Evolutionary conservation across 495 filamentous ascomycete genomes (phyloP), one percentile per base, ranked within the genome.

Genomic region (Penicillium flavigenum): DNA sequence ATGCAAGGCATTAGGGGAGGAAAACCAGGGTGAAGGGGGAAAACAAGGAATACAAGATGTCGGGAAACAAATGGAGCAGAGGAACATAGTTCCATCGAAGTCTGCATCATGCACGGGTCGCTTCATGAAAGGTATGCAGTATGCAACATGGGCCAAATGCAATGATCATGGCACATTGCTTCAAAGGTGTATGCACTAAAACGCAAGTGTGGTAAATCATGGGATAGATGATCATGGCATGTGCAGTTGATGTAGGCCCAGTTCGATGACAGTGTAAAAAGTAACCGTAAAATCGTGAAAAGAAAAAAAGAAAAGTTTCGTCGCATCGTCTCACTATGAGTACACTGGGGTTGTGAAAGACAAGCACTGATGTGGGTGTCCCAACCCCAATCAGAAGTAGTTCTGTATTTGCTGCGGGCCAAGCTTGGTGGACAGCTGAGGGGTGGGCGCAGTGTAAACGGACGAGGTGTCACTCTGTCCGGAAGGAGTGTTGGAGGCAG

Each of bases 251-350:
- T 39, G 36, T 39, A 39, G 55, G 62, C 70, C 60, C 57, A 64
- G 58, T 61, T 64, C 59, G 62, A 60, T 74, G 71, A 68, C 71
- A 67, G 50, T 58, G 68, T 63, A 69, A 63, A 63, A 56, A 57
- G 46, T 62, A 67, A 69, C 69, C 75, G 73, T 78, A 56, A 72
- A 76, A 58, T 79, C 75, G 70, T 77, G 61, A 72, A 62, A 55
- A 3, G 24, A 44, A 44, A 65, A 31, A 32, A 53, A 58, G 52
- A 27, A 56, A 39, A 41, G 59, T 57, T 70, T 79, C 76, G 69
- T 79, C 57, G 65, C 70, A 70, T 79, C 76, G 58, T 79, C 54
- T 65, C 66, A 69, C 55, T 76, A 76, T 73, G 72, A 65, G 70
- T 79, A 79, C 76, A 79, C 47, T 61, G 65, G 63, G 63, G 62